phyloP scores from a whole-genome alignment of 768 basidiomycete species.

The Lepiota venenata region DNA sequence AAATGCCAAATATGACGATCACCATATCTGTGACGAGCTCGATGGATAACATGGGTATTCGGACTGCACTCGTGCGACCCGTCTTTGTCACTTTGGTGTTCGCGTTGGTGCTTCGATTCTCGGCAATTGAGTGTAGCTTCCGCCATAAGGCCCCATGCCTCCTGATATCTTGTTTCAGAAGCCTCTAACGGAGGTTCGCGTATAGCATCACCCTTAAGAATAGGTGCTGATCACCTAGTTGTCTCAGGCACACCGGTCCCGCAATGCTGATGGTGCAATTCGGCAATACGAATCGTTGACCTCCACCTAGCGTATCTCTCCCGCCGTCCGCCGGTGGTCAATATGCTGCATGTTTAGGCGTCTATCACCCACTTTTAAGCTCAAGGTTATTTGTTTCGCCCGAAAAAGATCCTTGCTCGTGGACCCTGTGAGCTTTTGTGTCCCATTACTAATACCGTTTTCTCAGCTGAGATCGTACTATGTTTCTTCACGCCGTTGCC shows the following conservation, averaged over 20 bases:
- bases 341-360: background rate
- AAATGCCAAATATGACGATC: background rate
- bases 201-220: background rate
- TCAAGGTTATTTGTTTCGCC: too few species aligned
- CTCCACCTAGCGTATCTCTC: background rate
- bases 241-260: slow-evolving; percentile 1
- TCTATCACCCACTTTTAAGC: too few species aligned
- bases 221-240: background rate
- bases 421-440: too few species aligned
- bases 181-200: background rate
- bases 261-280: background rate
- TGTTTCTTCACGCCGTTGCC: too few species aligned
- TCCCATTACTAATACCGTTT: too few species aligned
- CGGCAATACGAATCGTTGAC: background rate
- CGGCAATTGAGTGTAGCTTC: slow-evolving; percentile 1
- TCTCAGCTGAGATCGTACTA: too few species aligned
- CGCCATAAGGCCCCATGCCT: background rate
- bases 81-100: background rate
- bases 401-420: too few species aligned
- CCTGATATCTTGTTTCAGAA: background rate
- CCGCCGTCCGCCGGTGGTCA: background rate
- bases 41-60: background rate
- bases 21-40: background rate
- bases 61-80: background rate
- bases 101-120: background rate